Evolutionary conservation across 1,284 basidiomycete genomes (phyloP).

Genomic region (Macrocystidia cucumis): DNA sequence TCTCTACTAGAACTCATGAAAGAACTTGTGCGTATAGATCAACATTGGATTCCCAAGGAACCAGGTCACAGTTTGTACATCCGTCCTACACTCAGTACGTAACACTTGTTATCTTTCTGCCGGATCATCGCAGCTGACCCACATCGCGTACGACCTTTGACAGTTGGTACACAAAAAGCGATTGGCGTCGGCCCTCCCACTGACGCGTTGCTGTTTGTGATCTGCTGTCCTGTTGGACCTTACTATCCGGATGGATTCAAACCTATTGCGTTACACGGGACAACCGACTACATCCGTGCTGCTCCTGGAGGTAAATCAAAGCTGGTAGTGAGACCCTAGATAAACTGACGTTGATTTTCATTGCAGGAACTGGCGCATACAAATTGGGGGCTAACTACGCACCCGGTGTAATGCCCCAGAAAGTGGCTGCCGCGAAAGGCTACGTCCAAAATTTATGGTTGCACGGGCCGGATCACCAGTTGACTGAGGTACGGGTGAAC

Average conservation of each 20-base stretch:
- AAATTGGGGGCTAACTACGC: conserved; percentile 94
- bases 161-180: conserved; percentile 87
- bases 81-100: conserved; percentile 70
- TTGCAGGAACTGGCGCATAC: conserved; percentile 75
- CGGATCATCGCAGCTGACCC: conserved; percentile 5
- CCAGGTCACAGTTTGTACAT: conserved; percentile 92
- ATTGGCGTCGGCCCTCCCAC: conserved; percentile 86
- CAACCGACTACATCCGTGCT: conserved; percentile 87
- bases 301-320: conserved; percentile 78
- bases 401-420: conserved; percentile 84
- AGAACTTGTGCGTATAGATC: conserved; percentile 81
- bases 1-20: conserved; percentile 83
- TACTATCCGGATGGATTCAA: conserved; percentile 97
- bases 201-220: conserved; percentile 92
- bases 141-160: no score
- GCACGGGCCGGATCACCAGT: conserved; percentile 77
- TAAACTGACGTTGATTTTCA: not conserved
- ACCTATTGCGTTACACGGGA: conserved; percentile 88
- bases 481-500: conserved; percentile 61
- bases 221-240: conserved; percentile 89
- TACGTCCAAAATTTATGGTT: conserved; percentile 97
- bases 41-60: conserved; percentile 89
- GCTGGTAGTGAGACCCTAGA: not conserved
- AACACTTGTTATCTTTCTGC: conserved; percentile 1
- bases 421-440: conserved; percentile 74